Base-by-base conservation (phyloP, 441 rosid species). In the Sinapis alba region DNA sequence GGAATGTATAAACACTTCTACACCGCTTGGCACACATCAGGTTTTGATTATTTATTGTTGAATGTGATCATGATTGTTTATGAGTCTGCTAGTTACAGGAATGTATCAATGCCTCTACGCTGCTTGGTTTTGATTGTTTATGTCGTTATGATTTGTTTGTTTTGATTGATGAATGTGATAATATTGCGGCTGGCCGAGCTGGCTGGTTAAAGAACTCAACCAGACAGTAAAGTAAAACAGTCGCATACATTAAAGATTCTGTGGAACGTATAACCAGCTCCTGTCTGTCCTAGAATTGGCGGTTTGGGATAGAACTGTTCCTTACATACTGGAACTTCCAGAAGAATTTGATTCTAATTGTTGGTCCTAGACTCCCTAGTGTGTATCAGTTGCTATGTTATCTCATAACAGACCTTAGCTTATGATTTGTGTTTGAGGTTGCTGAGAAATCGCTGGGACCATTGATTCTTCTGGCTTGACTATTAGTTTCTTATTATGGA, bases 131-230 rank as follows among this genome's bases (percentile, higher is more conserved):
- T 51, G 57, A 51, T 50, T 3, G 57, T 30, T n/a, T 16, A 1
- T 51, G 41, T 10, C 9, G 3, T 24, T 24, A 24, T 24, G 27
- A 24, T 24, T 1, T 24, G 27, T 24, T 41, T 41, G 50, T 41
- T 41, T 41, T n/a, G 9, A 45, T 43, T 5, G 53, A 11, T 24
- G 30, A 16, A n/a, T 73, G 34, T 57, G 78, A 62, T 62, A 12
- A 19, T 38, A 34, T 60, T 82, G 97, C 96, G 78, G 90, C 97
- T 89, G 94, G 97, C 96, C 97, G 92, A 94, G 94, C 87, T 90
- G 93, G 80, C 59, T 88, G 96, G 94, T 87, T 87, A 3, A 80
- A 91, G 94, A 79, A 32, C 62, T 63, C 74, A 83, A 73, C 88
- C 96, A 83, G 68, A 75, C 87, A 84, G 94, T 89, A 88, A 90